These are phyloP conservation scores for Euptelea pleiosperma DNA, from an alignment of 164 flowering plant species.

Conservation along the genomic window DNA sequence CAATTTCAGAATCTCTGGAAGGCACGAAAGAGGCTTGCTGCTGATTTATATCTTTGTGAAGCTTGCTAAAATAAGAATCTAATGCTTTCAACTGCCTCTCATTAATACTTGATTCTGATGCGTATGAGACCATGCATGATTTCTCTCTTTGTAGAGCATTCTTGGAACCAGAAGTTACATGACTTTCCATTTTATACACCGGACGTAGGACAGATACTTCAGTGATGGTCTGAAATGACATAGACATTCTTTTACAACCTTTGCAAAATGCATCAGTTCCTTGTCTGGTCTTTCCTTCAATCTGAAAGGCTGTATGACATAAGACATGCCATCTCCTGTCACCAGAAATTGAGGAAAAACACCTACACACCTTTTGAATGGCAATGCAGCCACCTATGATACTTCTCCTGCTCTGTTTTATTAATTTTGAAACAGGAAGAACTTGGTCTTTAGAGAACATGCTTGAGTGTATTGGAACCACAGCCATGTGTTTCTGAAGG, in stretches of 20 bases:
- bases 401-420: constrained; percentile 14
- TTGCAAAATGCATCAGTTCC: constrained; percentile 7
- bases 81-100: constrained; percentile 41
- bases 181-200: constrained; percentile 1
- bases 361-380: constrained; percentile 7
- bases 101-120: constrained; percentile 23
- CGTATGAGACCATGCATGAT: constrained; percentile 6
- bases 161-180: constrained; percentile 6
- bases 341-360: constrained; percentile 9
- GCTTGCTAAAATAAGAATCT: constrained; percentile 50
- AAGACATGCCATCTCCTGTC: constrained; percentile 15
- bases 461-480: constrained; percentile 32
- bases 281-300: constrained; percentile 14
- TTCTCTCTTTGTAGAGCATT: constrained; percentile 15
- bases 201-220: neutral
- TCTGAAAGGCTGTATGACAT: constrained; percentile 1
- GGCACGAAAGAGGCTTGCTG: constrained; percentile 7
- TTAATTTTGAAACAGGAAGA: constrained; percentile 7
- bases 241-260: neutral
- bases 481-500: constrained; percentile 35
- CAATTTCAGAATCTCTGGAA: constrained; percentile 1
- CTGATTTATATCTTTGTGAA: constrained; percentile 23
- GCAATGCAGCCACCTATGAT: constrained; percentile 5
- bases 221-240: constrained; percentile 6
- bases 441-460: constrained; percentile 24